These are phyloP conservation scores for Mycena leptocephala DNA, from an alignment of 768 basidiomycete genomes.

Conservation along the genomic window DNA sequence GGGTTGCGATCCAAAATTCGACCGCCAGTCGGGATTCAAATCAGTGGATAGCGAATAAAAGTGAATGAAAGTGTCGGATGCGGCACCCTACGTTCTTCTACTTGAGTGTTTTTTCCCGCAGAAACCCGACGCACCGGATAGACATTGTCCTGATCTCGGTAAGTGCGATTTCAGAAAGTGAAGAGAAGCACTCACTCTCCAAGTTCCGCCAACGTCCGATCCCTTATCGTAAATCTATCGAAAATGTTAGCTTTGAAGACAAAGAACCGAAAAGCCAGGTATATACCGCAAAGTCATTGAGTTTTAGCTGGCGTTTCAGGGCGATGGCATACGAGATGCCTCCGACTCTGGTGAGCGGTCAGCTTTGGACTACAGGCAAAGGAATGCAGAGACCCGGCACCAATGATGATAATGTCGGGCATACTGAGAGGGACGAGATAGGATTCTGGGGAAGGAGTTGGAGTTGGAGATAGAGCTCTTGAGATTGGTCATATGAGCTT, in stretches of 20 bases:
- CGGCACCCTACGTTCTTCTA: conserved; percentile 53
- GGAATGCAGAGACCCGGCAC: background rate
- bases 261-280: background rate
- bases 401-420: conserved; percentile 2
- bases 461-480: too few species aligned
- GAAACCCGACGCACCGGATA: conserved; percentile 31
- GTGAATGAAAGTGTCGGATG: conserved; percentile 58
- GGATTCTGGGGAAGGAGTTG: background rate
- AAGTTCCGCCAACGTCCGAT: conserved; percentile 64
- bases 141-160: conserved; percentile 48
- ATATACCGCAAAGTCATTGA: conserved; percentile 1
- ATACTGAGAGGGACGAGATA: background rate
- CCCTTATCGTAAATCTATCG: conserved; percentile 29
- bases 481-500: too few species aligned
- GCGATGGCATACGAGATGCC: background rate
- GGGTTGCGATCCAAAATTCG: conserved; percentile 57
- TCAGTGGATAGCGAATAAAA: conserved; percentile 65
- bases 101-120: background rate
- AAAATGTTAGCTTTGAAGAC: background rate
- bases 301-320: background rate
- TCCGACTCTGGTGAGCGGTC: background rate
- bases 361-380: background rate
- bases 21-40: conserved; percentile 60
- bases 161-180: too few species aligned
- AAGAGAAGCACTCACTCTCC: conserved; percentile 58